phyloP scores from a whole-genome alignment of 768 basidiomycete species.

The Leccinellum albellum region DNA sequence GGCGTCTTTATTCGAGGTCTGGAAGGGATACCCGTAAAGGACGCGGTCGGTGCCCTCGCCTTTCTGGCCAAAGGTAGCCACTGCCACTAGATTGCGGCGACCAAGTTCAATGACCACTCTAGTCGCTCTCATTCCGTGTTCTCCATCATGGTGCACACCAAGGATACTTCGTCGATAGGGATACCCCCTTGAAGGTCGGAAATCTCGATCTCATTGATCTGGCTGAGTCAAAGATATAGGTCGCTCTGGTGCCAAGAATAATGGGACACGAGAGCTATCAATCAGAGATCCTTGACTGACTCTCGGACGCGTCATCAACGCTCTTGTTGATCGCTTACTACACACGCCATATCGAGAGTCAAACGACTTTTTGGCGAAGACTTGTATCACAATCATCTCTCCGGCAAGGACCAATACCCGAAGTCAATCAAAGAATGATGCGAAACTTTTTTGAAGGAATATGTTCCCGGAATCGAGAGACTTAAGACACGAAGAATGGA shows the following conservation, averaged over 20 bases:
- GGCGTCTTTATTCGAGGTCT: constrained; percentile 93
- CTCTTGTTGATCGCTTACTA: constrained; percentile 83
- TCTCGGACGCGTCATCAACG: constrained; percentile 95
- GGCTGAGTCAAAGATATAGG: constrained; percentile 97
- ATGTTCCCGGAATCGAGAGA: constrained; percentile 88
- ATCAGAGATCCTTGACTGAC: constrained; percentile 94
- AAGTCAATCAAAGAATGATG: constrained; percentile 92
- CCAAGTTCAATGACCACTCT: constrained; percentile 97
- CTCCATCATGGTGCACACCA: constrained; percentile 91
- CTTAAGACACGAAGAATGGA: constrained; percentile 64
- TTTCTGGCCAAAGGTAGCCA: constrained; percentile 87
- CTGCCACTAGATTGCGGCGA: constrained; percentile 88
- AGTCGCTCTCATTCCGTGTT: constrained; percentile 98
- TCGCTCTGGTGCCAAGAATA: constrained; percentile 91
- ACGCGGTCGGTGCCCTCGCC: constrained; percentile 76
- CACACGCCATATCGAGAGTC: constrained; percentile 96
- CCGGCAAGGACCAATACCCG: constrained; percentile 91
- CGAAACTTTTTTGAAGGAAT: constrained; percentile 93
- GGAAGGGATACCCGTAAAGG: constrained; percentile 83
- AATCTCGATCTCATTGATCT: constrained; percentile 97
- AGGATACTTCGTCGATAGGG: constrained; percentile 76
- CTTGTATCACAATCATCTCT: constrained; percentile 93
- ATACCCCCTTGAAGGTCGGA: constrained; percentile 88
- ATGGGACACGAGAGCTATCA: constrained; percentile 96
- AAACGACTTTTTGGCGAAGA: constrained; percentile 98